These are phyloP conservation scores for Eucalyptus melliodora DNA, from an alignment of 345 rosid genomes.

Conservation along the genomic window DNA sequence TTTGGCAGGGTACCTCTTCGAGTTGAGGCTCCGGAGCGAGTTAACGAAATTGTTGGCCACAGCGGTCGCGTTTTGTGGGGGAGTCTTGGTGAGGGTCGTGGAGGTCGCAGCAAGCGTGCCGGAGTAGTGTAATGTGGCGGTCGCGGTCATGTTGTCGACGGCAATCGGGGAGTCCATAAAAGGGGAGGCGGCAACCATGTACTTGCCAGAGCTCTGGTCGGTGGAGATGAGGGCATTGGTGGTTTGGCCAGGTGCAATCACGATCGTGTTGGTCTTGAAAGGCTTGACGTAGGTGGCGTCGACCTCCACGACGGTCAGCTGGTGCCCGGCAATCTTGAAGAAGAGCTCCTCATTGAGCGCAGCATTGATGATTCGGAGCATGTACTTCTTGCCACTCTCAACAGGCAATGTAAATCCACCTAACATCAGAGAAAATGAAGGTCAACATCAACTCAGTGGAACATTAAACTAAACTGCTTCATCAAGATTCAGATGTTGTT, in stretches of 20 bases:
- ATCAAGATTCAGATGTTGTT: too few relatives aligned
- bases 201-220: not conserved
- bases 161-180: not conserved
- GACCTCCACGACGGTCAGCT: not conserved
- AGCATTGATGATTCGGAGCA: not conserved
- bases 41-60: not conserved
- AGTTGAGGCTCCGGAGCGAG: not conserved
- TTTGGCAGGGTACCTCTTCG: not conserved
- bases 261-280: not conserved
- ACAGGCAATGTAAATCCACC: not conserved
- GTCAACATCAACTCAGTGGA: not conserved
- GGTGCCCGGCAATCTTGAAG: not conserved
- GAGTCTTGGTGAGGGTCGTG: constrained; percentile 11
- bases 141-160: not conserved
- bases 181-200: not conserved
- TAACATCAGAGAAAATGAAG: not conserved
- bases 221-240: not conserved
- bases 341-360: not conserved
- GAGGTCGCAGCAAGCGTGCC: not conserved
- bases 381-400: not conserved
- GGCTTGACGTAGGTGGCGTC: not conserved
- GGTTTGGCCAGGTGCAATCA: not conserved
- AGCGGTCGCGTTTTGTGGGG: not conserved
- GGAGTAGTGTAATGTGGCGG: not conserved
- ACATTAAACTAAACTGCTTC: not conserved